A percentile compares a stretch with the other conserved stretches of the same genome.
phyloP scores from a whole-genome alignment of 2,329 filamentous ascomycete species.

The Aspergillus ruber region DNA sequence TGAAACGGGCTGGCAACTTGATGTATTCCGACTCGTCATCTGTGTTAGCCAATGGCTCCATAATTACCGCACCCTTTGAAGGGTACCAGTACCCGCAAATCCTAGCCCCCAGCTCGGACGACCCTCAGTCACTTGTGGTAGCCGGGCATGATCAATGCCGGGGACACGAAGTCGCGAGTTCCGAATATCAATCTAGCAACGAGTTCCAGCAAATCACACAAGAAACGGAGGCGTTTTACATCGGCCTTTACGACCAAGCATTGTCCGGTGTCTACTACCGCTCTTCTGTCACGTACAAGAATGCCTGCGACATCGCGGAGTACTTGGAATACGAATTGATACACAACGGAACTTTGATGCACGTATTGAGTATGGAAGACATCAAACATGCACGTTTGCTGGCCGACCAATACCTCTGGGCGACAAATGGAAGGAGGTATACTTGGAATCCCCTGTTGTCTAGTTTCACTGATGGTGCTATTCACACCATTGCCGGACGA shows the following conservation, averaged over 20 bases:
- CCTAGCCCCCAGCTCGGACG: slow-evolving; percentile 35
- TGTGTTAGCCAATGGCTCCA: slow-evolving; percentile 44
- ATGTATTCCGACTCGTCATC: slow-evolving; percentile 29
- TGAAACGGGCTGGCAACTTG: slow-evolving; percentile 26
- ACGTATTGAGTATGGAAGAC: slow-evolving; percentile 24
- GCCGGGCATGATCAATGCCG: slow-evolving; percentile 44
- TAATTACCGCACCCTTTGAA: slow-evolving; percentile 43
- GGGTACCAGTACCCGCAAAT: slow-evolving; percentile 55
- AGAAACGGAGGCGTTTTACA: slow-evolving; percentile 41
- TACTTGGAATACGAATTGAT: slow-evolving; percentile 49
- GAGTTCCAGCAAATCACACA: slow-evolving; percentile 36
- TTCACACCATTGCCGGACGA: slow-evolving; percentile 38
- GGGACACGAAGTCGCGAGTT: slow-evolving; percentile 27
- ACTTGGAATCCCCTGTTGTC: slow-evolving; percentile 1
- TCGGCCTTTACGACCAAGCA: slow-evolving; percentile 36
- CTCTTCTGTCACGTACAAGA: slow-evolving; percentile 41
- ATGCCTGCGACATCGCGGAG: slow-evolving; percentile 51
- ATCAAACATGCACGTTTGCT: slow-evolving; percentile 36
- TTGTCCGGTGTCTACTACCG: slow-evolving; percentile 38
- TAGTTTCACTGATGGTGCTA: slow-evolving; percentile 16
- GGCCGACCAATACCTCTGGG: slow-evolving; percentile 46
- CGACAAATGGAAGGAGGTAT: slow-evolving; percentile 41
- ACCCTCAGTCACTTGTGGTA: slow-evolving; percentile 48
- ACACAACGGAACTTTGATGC: slow-evolving; percentile 44
- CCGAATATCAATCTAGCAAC: slow-evolving; percentile 36